A percentile compares a stretch with the other conserved stretches of the same genome.
phyloP scores from a whole-genome alignment of 352 stramenopile genomes.

The Pythium periplocum region DNA sequence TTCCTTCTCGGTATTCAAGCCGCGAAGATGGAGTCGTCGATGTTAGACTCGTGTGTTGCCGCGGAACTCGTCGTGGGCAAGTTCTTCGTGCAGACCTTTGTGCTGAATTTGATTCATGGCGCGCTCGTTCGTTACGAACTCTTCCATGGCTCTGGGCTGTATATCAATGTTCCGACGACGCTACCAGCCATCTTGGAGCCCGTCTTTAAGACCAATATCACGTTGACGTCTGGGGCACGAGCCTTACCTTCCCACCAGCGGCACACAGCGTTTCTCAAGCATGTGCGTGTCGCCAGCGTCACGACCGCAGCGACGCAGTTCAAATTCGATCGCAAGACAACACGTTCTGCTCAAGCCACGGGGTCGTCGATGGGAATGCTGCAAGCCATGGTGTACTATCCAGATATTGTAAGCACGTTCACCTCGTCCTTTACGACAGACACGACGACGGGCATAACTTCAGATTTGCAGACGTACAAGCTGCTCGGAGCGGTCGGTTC shows the following conservation, averaged over 20 bases:
- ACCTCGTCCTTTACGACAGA: background rate
- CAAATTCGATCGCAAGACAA: slow-evolving; percentile 26
- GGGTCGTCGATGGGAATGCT: slow-evolving; percentile 39
- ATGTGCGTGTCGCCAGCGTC: slow-evolving; percentile 17
- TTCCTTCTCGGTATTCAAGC: slow-evolving; percentile 33
- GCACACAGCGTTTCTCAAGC: slow-evolving; percentile 18
- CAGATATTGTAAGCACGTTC: slow-evolving; percentile 29
- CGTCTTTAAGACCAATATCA: slow-evolving; percentile 22
- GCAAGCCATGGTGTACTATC: slow-evolving; percentile 34
- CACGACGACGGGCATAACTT: background rate
- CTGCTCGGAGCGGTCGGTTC: slow-evolving; percentile 27
- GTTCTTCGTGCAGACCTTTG: slow-evolving; percentile 33
- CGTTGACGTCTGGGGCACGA: slow-evolving; percentile 22
- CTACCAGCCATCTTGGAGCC: slow-evolving; percentile 18
- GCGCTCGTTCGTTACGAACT: slow-evolving; percentile 10
- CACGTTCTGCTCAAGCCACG: slow-evolving; percentile 1
- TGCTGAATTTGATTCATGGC: slow-evolving; percentile 27
- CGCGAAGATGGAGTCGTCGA: slow-evolving; percentile 18
- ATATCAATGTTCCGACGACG: slow-evolving; percentile 19
- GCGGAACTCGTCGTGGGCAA: slow-evolving; percentile 29
- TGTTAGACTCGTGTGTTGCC: slow-evolving; percentile 34
- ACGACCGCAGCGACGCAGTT: slow-evolving; percentile 18
- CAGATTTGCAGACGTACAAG: slow-evolving; percentile 31
- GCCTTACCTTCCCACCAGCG: background rate
- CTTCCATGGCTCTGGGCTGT: slow-evolving; percentile 1